A percentile compares a stretch with the other conserved stretches of the same genome.
Evolutionary conservation across 108 stramenopile species (phyloP).

Genomic region (Asterionellopsis glacialis): DNA sequence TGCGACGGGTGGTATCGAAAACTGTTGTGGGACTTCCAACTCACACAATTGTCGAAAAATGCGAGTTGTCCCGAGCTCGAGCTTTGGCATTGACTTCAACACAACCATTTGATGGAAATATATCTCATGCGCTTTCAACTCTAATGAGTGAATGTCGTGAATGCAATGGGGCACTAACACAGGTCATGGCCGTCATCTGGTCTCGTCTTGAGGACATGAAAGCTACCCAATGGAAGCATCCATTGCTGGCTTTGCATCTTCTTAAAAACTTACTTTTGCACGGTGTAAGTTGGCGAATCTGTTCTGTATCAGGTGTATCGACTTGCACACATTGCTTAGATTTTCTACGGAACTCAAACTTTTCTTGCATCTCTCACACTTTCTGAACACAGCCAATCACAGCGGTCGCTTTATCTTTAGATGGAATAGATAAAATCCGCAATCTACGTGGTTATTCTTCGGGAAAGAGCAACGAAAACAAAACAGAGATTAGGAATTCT

Average conservation of each 20-base stretch:
- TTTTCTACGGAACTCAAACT: neutral
- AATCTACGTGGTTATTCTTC: neutral
- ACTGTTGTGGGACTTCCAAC: constrained; percentile 18
- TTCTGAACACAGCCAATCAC: constrained; percentile 2
- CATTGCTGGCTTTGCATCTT: constrained; percentile 31
- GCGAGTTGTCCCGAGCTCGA: constrained; percentile 23
- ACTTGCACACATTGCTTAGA: neutral
- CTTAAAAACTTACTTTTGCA: constrained; percentile 34
- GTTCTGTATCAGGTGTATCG: neutral
- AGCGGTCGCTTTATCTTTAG: constrained; percentile 1
- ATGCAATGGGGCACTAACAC: constrained; percentile 20
- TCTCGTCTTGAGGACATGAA: constrained; percentile 38
- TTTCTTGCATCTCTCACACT: neutral
- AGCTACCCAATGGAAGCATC: constrained; percentile 35
- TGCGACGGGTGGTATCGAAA: constrained; percentile 31
- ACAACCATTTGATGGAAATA: constrained; percentile 30
- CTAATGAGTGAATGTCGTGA: constrained; percentile 38
- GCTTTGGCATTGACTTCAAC: constrained; percentile 36
- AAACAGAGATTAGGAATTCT: neutral
- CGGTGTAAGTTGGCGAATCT: constrained; percentile 14
- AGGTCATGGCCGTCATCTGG: constrained; percentile 43
- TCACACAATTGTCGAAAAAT: constrained; percentile 22
- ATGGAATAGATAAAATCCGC: constrained; percentile 7
- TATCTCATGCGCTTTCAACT: constrained; percentile 14
- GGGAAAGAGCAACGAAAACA: neutral